Evolutionary conservation across 805 yeast genomes (phyloP).

Genomic region (Saccharomycopsis sp.): DNA sequence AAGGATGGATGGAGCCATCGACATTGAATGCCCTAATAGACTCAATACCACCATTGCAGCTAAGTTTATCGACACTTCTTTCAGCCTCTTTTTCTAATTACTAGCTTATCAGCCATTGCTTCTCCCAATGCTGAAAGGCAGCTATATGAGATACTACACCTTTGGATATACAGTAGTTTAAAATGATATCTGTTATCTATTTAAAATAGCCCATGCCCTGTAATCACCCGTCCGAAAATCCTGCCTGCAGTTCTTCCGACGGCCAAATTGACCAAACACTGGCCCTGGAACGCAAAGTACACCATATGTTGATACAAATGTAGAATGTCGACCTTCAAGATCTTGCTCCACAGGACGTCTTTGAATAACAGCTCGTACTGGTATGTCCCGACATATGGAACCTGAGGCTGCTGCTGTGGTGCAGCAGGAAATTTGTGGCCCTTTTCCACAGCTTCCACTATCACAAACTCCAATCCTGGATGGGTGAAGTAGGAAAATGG

Average conservation of each 20-base stretch:
- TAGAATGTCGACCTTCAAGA: constrained; percentile 8
- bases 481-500: constrained; percentile 37
- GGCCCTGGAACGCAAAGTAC: constrained; percentile 12
- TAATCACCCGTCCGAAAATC: background rate
- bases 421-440: constrained; percentile 13
- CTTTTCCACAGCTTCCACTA: constrained; percentile 29
- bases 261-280: constrained; percentile 9
- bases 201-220: background rate
- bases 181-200: too few species aligned
- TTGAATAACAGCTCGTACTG: constrained; percentile 12
- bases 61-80: too few species aligned
- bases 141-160: too few species aligned
- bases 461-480: constrained; percentile 46
- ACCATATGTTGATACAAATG: constrained; percentile 16
- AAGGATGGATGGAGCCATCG: too few species aligned
- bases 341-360: constrained; percentile 6
- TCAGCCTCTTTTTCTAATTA: too few species aligned
- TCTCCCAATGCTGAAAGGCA: too few species aligned
- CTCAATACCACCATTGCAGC: too few species aligned
- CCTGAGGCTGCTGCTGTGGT: constrained; percentile 29
- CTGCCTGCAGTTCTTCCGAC: constrained; percentile 1
- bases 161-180: too few species aligned
- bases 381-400: constrained; percentile 23
- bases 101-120: too few species aligned
- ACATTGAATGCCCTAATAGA: too few species aligned